phyloP scores from a whole-genome alignment of 2,329 filamentous ascomycete genomes.

The Pseudogymnoascus pannorum region DNA sequence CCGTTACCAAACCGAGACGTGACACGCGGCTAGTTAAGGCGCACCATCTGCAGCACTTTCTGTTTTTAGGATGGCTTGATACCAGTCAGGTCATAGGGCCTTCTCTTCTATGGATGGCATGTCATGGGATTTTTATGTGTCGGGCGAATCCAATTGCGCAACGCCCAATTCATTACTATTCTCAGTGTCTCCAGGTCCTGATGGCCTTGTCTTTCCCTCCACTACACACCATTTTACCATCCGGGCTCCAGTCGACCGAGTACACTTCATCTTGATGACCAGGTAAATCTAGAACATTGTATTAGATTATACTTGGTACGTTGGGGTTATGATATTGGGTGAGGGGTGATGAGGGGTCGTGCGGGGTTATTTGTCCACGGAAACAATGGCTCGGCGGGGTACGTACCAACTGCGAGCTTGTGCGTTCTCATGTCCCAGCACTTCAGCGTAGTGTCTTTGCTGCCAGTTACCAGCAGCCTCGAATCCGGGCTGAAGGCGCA shows the following conservation, averaged over 20 bases:
- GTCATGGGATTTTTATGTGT: background rate
- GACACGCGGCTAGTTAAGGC: background rate
- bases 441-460: slow-evolving; percentile 89
- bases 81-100: background rate
- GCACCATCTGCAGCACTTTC: slow-evolving; percentile 8
- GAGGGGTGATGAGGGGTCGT: slow-evolving; percentile 8
- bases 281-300: slow-evolving; percentile 58
- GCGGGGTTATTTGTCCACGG: background rate
- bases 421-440: slow-evolving; percentile 86
- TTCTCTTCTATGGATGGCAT: background rate
- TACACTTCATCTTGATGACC: slow-evolving; percentile 92
- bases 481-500: slow-evolving; percentile 89
- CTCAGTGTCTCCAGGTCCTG: slow-evolving; percentile 56
- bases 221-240: slow-evolving; percentile 81
- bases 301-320: background rate
- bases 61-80: slow-evolving; percentile 4
- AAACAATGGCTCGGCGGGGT: background rate
- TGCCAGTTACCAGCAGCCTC: slow-evolving; percentile 76
- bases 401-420: slow-evolving; percentile 55
- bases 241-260: slow-evolving; percentile 89
- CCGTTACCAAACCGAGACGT: background rate
- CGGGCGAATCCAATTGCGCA: background rate
- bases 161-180: background rate
- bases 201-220: slow-evolving; percentile 87
- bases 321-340: slow-evolving; percentile 2